These are phyloP conservation scores for Zygotorulaspora florentina DNA, from an alignment of 805 yeast species.

Conservation along the genomic window DNA sequence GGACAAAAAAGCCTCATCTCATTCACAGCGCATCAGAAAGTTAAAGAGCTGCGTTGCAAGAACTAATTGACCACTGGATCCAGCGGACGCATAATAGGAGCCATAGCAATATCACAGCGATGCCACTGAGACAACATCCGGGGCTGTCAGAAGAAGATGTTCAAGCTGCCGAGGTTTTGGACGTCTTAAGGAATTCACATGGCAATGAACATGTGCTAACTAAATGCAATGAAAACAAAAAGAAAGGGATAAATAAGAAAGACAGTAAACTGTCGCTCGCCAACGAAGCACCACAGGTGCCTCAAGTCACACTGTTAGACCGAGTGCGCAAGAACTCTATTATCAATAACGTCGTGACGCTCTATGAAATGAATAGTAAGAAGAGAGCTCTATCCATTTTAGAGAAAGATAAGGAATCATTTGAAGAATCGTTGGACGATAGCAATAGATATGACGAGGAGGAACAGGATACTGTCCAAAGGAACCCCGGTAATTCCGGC, in stretches of 20 bases:
- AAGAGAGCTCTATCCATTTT: conserved; percentile 39
- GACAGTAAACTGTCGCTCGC: background rate
- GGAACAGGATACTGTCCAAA: conserved; percentile 10
- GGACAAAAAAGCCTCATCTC: background rate
- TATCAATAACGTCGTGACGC: conserved; percentile 47
- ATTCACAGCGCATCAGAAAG: background rate
- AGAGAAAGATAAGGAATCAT: conserved; percentile 53
- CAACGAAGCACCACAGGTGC: background rate
- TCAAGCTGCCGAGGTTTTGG: conserved; percentile 27
- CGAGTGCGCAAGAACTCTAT: conserved; percentile 20
- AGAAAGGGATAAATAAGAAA: conserved; percentile 1
- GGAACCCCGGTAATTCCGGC: conserved; percentile 4
- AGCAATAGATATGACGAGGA: conserved; percentile 40
- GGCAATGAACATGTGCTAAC: conserved; percentile 6
- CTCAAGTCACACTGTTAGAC: conserved; percentile 12
- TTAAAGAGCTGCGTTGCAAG: too few species aligned
- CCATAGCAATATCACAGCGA: background rate
- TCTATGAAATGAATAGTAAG: conserved; percentile 37
- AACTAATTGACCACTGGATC: too few species aligned
- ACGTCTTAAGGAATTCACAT: conserved; percentile 23
- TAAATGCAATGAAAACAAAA: background rate
- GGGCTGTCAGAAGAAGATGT: conserved; percentile 27
- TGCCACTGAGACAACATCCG: conserved; percentile 4
- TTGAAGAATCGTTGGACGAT: conserved; percentile 53
- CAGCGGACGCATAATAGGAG: background rate